A percentile compares a stretch with the other conserved stretches of the same genome.
Evolutionary conservation across 148 eudicot species (phyloP).

Genomic region (Vaccinium myrtillus): DNA sequence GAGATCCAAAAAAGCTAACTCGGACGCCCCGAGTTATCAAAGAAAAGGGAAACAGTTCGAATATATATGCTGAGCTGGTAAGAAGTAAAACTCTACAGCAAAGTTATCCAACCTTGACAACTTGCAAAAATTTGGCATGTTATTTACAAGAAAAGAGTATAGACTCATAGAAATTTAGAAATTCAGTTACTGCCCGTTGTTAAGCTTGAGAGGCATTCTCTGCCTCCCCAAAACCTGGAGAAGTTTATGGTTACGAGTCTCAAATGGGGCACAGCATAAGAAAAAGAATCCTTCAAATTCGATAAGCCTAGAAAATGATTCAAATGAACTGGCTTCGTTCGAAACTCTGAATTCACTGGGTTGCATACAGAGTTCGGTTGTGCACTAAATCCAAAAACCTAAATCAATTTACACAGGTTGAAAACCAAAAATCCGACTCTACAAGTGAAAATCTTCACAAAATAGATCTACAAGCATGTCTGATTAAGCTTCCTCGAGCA

Average conservation of each 20-base stretch:
- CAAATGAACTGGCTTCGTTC: neutral
- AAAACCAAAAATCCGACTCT: neutral
- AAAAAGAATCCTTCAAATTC: neutral
- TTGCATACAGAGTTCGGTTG: neutral
- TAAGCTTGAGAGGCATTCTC: too few relatives aligned
- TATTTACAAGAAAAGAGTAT: neutral
- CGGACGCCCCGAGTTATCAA: neutral
- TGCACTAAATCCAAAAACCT: neutral
- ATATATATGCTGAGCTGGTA: neutral
- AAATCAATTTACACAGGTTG: neutral
- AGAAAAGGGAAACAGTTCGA: neutral
- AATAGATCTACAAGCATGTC: too few relatives aligned
- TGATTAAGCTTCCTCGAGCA: neutral
- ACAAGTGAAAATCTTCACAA: neutral
- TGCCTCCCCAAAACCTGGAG: neutral
- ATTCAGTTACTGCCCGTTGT: too few relatives aligned
- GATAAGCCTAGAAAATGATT: neutral
- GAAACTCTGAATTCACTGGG: neutral
- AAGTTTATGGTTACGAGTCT: neutral
- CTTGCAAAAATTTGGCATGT: neutral
- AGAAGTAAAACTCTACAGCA: neutral
- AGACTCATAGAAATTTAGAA: neutral
- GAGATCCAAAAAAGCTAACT: neutral
- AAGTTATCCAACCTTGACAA: neutral
- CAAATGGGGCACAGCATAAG: neutral